Percentiles rank a stretch among this genome's conserved stretches.
phyloP scores from a whole-genome alignment of 441 rosid species.

The Arabidopsis lyrata region DNA sequence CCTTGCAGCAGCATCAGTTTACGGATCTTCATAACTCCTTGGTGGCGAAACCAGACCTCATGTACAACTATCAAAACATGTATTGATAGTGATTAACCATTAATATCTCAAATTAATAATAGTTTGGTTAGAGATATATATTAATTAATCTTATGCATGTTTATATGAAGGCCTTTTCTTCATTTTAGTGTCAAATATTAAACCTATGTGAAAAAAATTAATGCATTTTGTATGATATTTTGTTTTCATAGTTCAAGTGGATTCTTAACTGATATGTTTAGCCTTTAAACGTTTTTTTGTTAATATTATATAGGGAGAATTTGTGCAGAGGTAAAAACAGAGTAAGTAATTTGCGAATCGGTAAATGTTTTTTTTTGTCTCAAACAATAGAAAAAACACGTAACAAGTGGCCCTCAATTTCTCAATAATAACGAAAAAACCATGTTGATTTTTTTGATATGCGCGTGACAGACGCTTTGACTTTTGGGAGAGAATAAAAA shows the following conservation, averaged over 20 bases:
- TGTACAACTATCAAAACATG: slow-evolving; percentile 42
- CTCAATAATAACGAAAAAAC: too few relatives aligned
- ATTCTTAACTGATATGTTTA: slow-evolving; percentile 7
- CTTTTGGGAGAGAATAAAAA: too few relatives aligned
- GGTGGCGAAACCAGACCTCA: slow-evolving; percentile 47
- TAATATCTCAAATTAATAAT: slow-evolving; percentile 7
- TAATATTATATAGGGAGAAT: too few relatives aligned
- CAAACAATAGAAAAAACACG: too few relatives aligned
- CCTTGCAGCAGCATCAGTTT: slow-evolving; percentile 52
- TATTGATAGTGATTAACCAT: slow-evolving; percentile 19
- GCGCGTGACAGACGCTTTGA: too few relatives aligned
- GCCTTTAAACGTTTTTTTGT: slow-evolving; percentile 12
- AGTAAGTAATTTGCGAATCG: too few relatives aligned
- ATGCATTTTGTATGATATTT: slow-evolving; percentile 23
- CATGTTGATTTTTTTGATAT: too few relatives aligned
- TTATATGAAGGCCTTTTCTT: slow-evolving; percentile 11
- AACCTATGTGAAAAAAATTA: too few relatives aligned
- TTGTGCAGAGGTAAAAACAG: too few relatives aligned
- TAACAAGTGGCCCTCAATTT: too few relatives aligned
- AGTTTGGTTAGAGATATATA: slow-evolving; percentile 3
- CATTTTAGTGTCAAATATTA: slow-evolving; percentile 10
- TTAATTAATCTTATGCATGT: slow-evolving; percentile 21
- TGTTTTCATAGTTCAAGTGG: slow-evolving; percentile 1
- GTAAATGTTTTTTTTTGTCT: too few relatives aligned
- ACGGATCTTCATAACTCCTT: slow-evolving; percentile 48